Conservation (phyloP, 306 rosid genomes). For the Benincasa hispida region DNA sequence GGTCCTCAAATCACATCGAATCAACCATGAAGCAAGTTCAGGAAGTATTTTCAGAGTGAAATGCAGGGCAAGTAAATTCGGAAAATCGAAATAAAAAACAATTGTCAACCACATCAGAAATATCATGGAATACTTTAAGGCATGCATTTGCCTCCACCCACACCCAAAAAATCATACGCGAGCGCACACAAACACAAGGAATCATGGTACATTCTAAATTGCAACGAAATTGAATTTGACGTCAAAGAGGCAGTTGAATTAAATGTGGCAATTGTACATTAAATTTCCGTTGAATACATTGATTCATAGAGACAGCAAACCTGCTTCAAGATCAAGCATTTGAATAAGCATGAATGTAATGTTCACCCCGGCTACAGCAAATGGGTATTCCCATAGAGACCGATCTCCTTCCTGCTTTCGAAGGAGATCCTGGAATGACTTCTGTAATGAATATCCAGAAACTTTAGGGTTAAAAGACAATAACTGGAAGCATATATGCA, state of each 20-base stretch:
- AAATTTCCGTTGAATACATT: neutral
- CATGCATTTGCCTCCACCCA: neutral
- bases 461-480: neutral
- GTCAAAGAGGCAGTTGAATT: neutral
- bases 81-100: neutral
- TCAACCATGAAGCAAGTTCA: neutral
- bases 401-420: conserved; percentile 97
- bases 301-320: conserved; percentile 23
- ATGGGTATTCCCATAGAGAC: conserved; percentile 97
- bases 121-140: neutral
- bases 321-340: conserved; percentile 99
- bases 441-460: conserved; percentile 34
- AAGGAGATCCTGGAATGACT: conserved; percentile 89
- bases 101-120: neutral
- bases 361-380: conserved; percentile 99
- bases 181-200: neutral
- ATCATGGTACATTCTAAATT: neutral
- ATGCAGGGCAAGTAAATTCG: no score
- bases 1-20: neutral
- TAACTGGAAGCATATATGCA: neutral
- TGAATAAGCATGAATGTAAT: conserved; percentile 97
- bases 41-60: neutral
- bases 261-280: neutral
- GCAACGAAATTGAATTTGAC: neutral
- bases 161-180: neutral